Conservation (phyloP, 225 moss, liverwort and hornwort species). For the Thuidium tamariscinum region DNA sequence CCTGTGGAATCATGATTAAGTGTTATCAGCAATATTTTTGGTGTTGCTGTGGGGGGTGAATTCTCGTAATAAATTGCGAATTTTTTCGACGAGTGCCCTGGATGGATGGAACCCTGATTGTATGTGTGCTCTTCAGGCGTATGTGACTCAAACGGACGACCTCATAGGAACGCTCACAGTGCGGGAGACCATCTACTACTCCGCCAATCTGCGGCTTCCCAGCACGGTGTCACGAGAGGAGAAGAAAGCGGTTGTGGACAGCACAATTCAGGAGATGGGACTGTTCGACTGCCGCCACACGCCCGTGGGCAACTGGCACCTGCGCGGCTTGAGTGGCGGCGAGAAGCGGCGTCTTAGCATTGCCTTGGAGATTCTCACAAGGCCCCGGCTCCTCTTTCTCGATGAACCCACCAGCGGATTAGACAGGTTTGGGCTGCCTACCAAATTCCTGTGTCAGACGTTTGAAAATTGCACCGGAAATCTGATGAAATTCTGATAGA, state of each 20-base stretch:
- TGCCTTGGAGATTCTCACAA: conserved; percentile 74
- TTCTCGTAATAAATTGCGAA: neutral
- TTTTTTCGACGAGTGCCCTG: neutral
- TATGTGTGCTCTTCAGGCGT: conserved; percentile 41
- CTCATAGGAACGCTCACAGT: conserved; percentile 83
- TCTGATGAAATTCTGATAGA: neutral
- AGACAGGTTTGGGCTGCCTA: conserved; percentile 28
- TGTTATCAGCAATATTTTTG: neutral
- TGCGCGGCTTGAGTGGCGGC: conserved; percentile 74
- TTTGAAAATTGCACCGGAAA: neutral
- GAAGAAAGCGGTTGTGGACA: conserved; percentile 55
- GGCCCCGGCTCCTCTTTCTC: conserved; percentile 80
- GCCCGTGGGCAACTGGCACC: conserved; percentile 84
- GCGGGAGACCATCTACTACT: conserved; percentile 61
- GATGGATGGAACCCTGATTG: neutral
- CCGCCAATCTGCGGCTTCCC: conserved; percentile 64
- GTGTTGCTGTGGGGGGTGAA: neutral
- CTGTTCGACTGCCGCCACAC: conserved; percentile 58
- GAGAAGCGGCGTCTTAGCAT: conserved; percentile 91
- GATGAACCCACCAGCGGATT: conserved; percentile 92
- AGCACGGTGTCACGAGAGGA: conserved; percentile 24
- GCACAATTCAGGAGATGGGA: conserved; percentile 74
- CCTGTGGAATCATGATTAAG: neutral
- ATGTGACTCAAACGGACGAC: conserved; percentile 83
- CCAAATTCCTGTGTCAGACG: too few relatives aligned